Evolutionary conservation across 495 filamentous ascomycete genomes (phyloP), one percentile per base, ranked within the genome.

Genomic region (Halenospora varia): DNA sequence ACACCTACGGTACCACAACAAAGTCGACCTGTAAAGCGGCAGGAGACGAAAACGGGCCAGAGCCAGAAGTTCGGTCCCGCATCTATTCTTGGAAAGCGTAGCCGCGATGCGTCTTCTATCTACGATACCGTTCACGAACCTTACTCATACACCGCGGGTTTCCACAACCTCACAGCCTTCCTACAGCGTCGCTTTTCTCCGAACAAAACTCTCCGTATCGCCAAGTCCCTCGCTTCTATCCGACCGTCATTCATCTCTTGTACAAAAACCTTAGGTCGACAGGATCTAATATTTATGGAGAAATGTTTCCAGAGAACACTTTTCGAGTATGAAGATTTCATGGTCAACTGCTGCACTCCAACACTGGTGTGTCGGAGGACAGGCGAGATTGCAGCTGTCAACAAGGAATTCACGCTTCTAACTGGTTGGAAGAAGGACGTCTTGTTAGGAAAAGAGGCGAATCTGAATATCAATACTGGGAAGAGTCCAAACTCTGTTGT

Each of bases 221-320:
- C 89, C 55, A 89, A 90, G 71, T 84, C 92, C 10, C 81, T 98
- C 56, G 87, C 90, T 9, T 88, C 86, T 42, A 95, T 96, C 61
- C 88, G 94, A 18, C 94, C 94, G 3, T 90, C 90, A 6, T 93
- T 98, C 71, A 92, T 97, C 61, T 83, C 90, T 2, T 94, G 87
- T 54, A 92, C 88, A 20, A 87, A 86, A 59, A 90, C 86, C 2
- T 74, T 97, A 35, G 91, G 89, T 55, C 77, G 83, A 24, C 83
- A 92, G 65, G 94, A 98, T 68, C 80, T 97, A 18, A 85, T 98
- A 20, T 96, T 97, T 73, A 95, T 94, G 89, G 94, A 98, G 70
- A 92, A 95, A 69, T 92, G 88, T 67, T 90, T 97, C 66, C 94
- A 98, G 68, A 88, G 94, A 40, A 92, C 88, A 1, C 78, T 98